Evolutionary conservation across 192 early-diverging fungal genomes (phyloP).

Genomic region (Mortierella alpina): DNA sequence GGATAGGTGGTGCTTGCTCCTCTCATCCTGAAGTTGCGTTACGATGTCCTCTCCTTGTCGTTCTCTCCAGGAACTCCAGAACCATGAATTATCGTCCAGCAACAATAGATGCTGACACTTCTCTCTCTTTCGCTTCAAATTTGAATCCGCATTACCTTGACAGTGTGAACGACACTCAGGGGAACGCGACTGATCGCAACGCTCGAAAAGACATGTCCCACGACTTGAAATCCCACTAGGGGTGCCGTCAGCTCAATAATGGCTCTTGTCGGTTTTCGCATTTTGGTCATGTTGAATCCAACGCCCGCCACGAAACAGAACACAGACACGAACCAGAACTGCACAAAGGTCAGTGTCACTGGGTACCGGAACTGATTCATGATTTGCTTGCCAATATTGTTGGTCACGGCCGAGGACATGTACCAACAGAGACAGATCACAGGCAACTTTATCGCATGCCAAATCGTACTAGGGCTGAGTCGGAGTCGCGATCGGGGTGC

Average conservation of each 20-base stretch:
- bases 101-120: too few species aligned
- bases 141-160: slow-evolving; percentile 70
- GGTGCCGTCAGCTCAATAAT: slow-evolving; percentile 74
- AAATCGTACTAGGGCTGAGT: slow-evolving; percentile 4
- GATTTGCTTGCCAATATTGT: slow-evolving; percentile 87
- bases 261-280: slow-evolving; percentile 61
- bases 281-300: slow-evolving; percentile 57
- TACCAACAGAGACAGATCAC: slow-evolving; percentile 81
- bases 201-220: slow-evolving; percentile 85
- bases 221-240: slow-evolving; percentile 83
- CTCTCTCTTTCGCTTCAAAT: too few species aligned
- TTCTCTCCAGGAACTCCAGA: too few species aligned
- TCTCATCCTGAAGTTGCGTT: too few species aligned
- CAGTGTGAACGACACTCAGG: slow-evolving; percentile 89
- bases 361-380: slow-evolving; percentile 82
- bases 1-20: too few species aligned
- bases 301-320: slow-evolving; percentile 65
- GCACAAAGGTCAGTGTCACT: slow-evolving; percentile 85
- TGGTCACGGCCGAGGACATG: slow-evolving; percentile 83
- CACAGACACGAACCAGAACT: slow-evolving; percentile 82
- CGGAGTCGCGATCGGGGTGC: slow-evolving; percentile 13
- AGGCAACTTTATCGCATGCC: slow-evolving; percentile 18
- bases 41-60: too few species aligned
- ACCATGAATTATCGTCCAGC: too few species aligned
- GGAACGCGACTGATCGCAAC: slow-evolving; percentile 80